Percentiles rank a stretch among this genome's conserved stretches.
Conservation (phyloP, 805 yeast genomes). For the Starmerella tilneyi region DNA sequence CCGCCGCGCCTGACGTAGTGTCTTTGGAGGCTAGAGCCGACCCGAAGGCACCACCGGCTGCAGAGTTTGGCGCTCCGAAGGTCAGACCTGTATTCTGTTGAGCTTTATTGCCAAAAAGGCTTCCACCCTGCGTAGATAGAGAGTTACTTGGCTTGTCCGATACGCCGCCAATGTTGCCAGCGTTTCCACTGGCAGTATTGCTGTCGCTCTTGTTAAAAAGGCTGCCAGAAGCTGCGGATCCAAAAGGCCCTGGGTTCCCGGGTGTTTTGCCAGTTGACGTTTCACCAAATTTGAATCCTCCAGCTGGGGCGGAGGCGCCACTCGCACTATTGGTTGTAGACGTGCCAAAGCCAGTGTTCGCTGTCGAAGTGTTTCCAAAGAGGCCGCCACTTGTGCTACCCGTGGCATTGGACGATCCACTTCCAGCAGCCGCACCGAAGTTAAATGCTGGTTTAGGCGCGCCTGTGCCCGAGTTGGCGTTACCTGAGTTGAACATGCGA, state of each 20-base stretch:
- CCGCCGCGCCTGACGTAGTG: too few relatives aligned
- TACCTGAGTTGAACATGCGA: constrained; percentile 8
- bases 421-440: background rate
- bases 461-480: constrained; percentile 4
- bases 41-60: constrained; percentile 7
- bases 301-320: too few relatives aligned
- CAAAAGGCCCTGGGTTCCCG: constrained; percentile 2
- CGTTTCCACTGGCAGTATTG: background rate
- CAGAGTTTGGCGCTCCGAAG: background rate
- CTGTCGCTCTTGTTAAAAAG: background rate
- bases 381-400: background rate
- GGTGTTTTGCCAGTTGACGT: background rate
- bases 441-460: background rate
- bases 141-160: too few relatives aligned
- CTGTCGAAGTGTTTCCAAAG: constrained; percentile 2
- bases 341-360: constrained; percentile 1
- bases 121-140: background rate
- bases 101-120: background rate
- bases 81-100: constrained; percentile 1
- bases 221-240: constrained; percentile 2
- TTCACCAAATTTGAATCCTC: constrained; percentile 3
- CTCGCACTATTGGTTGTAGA: background rate
- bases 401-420: constrained; percentile 3
- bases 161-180: background rate
- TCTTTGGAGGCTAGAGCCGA: too few relatives aligned